Base-by-base conservation (phyloP, 2,329 filamentous ascomycete species). In the Helicocarpus griseus region DNA sequence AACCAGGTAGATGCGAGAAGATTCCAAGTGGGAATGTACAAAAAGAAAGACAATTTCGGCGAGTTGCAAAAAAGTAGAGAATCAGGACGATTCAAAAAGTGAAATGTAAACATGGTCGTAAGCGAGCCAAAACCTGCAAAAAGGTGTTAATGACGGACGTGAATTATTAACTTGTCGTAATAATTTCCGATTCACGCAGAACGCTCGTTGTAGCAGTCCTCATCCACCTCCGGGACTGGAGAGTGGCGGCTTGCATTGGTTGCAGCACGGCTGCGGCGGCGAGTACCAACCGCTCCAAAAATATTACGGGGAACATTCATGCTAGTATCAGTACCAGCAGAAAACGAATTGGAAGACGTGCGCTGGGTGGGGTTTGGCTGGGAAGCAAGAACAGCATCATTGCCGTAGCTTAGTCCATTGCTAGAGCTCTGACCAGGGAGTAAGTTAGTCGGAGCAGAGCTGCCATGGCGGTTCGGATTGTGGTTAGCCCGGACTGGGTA, bases 201-300 rank as follows among this genome's bases (percentile, higher is more conserved):
- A 11, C 6, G 2, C 21, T 24, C 44, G n/a, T 14, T 14, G n/a
- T 35, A 35, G 28, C 19, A 36, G n/a, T 24, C 31, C 14, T 47
- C 44, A n/a, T 47, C 44, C 19, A 47, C 44, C 21, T 47, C 44
- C 17, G 22, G 28, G 11, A 47, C 44, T 33, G 44, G 44, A 26
- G 44, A 36, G 31, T 47, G 44, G 31, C 44, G 31, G 14, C 31
- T 47, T 5, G 24, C 44, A 35, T 22, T 36, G 8, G 44, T 47
- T n/a, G 44, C 31, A 47, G 44, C 44, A 36, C 44, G 29, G 28
- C 8, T 44, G n/a, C 44, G 44, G 19, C 19, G 44, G n/a, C 31
- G 44, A 26, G 13, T 36, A 24, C 44, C 44, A 9, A 47, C 21
- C 9, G 44, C 17, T n/a, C 44, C 31, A 26, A 47, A 47, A 21